phyloP scores from a whole-genome alignment of 1,284 basidiomycete genomes.

The Anthracocystis panici-leucophaei region DNA sequence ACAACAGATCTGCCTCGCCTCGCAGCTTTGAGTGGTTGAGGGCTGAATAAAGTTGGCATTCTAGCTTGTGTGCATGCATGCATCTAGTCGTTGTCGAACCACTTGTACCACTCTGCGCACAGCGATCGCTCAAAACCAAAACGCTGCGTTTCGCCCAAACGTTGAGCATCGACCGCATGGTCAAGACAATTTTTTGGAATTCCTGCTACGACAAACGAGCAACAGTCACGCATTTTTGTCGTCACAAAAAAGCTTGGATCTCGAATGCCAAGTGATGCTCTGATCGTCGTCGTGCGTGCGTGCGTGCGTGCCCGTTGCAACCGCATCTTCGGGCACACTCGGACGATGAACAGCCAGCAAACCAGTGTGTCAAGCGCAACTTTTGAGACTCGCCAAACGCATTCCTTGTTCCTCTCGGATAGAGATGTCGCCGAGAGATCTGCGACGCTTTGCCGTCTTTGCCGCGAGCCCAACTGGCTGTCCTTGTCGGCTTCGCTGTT shows the following conservation, averaged over 20 bases:
- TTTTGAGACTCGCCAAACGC: not conserved
- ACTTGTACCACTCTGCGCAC: not conserved
- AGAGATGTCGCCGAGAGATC: not conserved
- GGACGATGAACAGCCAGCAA: not conserved
- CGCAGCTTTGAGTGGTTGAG: too few relatives aligned
- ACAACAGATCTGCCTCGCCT: too few relatives aligned
- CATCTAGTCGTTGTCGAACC: too few relatives aligned
- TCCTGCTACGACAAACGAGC: conserved; percentile 13
- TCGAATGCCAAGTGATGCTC: not conserved
- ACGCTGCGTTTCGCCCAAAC: not conserved
- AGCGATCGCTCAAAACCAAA: not conserved
- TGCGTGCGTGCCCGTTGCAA: not conserved
- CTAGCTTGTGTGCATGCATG: too few relatives aligned
- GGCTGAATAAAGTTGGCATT: too few relatives aligned
- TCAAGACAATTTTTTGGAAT: not conserved
- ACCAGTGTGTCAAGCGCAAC: too few relatives aligned
- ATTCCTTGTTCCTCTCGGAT: conserved; percentile 3
- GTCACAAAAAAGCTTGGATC: not conserved
- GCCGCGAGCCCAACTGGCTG: not conserved
- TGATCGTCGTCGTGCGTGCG: too few relatives aligned
- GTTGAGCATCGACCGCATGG: conserved; percentile 7
- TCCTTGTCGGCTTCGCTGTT: too few relatives aligned
- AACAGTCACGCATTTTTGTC: not conserved
- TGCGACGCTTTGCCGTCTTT: not conserved
- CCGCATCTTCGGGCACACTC: not conserved